A percentile compares a stretch with the other conserved stretches of the same genome.
These are phyloP conservation scores for Vickermania ingenoplastis DNA, from an alignment of 208 protist genomes.

Conservation along the genomic window DNA sequence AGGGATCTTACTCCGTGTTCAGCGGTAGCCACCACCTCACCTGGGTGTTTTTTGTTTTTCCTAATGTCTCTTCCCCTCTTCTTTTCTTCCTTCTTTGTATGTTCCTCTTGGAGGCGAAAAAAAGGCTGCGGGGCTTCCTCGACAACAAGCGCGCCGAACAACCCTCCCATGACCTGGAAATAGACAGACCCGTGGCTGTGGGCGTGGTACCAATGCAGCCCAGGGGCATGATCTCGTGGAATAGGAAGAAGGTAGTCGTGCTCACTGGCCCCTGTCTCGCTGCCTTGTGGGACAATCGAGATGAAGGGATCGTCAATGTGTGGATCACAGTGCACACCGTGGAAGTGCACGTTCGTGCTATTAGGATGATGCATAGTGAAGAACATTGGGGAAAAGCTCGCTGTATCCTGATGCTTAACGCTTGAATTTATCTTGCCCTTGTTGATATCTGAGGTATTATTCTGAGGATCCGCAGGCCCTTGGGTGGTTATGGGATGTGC, in stretches of 20 bases:
- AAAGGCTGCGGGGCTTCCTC: conserved; percentile 17
- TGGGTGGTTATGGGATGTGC: too few relatives aligned
- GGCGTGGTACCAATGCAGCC: conserved; percentile 81
- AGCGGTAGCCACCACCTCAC: not conserved
- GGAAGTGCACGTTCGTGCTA: conserved; percentile 77
- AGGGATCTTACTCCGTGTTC: not conserved
- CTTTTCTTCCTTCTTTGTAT: too few relatives aligned
- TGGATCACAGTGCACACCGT: conserved; percentile 72
- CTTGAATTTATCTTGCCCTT: conserved; percentile 3
- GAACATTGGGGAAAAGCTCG: conserved; percentile 10
- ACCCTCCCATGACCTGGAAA: conserved; percentile 64
- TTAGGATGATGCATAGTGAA: conserved; percentile 64
- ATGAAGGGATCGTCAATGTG: conserved; percentile 59
- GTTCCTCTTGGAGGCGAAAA: too few relatives aligned
- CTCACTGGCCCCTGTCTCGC: conserved; percentile 7
- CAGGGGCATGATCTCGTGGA: conserved; percentile 55
- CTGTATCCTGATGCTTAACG: not conserved
- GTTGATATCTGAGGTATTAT: too few relatives aligned
- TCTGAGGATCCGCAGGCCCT: too few relatives aligned
- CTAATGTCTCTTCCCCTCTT: too few relatives aligned
- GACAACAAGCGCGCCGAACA: conserved; percentile 73
- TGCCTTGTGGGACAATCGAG: conserved; percentile 23
- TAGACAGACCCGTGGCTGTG: conserved; percentile 72
- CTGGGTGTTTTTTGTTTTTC: conserved; percentile 25
- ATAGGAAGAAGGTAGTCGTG: conserved; percentile 55